Percentiles rank a stretch among this genome's conserved stretches.
Evolutionary conservation across 257 asterid species (phyloP).

Genomic region (Lycium ferocissimum): DNA sequence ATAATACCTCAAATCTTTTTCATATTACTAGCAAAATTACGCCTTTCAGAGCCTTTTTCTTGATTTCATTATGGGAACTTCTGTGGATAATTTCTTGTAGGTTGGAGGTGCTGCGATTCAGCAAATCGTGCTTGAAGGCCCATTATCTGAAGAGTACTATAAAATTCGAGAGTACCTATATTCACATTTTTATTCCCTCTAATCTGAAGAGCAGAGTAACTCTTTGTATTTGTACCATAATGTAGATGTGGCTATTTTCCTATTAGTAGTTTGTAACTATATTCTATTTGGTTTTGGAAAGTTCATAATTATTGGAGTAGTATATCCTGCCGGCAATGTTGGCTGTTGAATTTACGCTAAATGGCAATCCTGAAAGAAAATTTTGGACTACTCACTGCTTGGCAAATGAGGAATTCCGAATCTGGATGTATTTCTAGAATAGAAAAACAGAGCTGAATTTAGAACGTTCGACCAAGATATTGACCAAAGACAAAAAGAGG

Average conservation of each 20-base stretch:
- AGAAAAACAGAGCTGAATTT: neutral
- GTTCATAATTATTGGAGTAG: neutral
- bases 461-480: neutral
- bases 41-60: neutral
- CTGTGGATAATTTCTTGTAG: constrained; percentile 43
- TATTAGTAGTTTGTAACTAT: neutral
- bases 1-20: constrained; percentile 15
- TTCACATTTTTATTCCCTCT: constrained; percentile 86
- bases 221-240: neutral
- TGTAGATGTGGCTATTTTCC: neutral
- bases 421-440: neutral
- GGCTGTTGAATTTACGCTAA: neutral
- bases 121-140: constrained; percentile 95
- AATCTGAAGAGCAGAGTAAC: constrained; percentile 21
- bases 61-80: neutral
- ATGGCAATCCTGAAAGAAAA: neutral
- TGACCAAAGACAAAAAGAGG: neutral
- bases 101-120: constrained; percentile 81
- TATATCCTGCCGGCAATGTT: neutral
- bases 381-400: neutral
- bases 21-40: neutral
- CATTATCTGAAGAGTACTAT: constrained; percentile 91
- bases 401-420: neutral
- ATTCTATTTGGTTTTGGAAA: neutral
- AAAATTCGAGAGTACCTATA: constrained; percentile 77